Evolutionary conservation across 176 grass and related monocot genomes (phyloP).

Genomic region (Oryza rufipogon): DNA sequence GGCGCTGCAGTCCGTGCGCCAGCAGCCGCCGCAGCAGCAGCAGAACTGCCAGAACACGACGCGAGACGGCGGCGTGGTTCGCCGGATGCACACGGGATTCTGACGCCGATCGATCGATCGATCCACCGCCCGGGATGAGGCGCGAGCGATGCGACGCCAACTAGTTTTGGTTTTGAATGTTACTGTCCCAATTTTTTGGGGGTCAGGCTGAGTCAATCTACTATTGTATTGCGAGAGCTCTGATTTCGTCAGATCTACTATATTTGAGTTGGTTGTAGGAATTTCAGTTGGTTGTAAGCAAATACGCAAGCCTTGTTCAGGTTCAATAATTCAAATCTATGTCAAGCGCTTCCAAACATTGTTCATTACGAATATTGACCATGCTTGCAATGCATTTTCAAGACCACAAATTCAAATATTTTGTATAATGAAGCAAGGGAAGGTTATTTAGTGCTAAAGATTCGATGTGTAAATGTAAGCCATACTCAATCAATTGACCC

Average conservation of each 20-base stretch:
- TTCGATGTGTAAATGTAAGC: background rate
- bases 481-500: no score
- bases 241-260: no score
- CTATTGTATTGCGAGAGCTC: no score
- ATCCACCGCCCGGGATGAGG: background rate
- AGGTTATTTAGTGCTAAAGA: background rate
- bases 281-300: no score
- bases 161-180: background rate
- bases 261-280: no score
- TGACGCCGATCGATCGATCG: background rate
- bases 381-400: background rate
- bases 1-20: constrained; percentile 2
- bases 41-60: background rate
- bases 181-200: no score
- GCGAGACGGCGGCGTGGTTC: background rate
- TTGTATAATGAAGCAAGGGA: no score
- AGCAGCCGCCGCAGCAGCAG: background rate
- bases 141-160: background rate
- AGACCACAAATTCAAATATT: background rate
- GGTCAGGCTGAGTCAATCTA: no score
- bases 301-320: no score
- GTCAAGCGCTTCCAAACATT: no score
- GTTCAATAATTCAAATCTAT: no score
- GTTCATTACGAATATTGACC: no score
- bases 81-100: background rate